Evolutionary conservation across 805 yeast species (phyloP).

Genomic region (Zygosaccharomyces lentus): DNA sequence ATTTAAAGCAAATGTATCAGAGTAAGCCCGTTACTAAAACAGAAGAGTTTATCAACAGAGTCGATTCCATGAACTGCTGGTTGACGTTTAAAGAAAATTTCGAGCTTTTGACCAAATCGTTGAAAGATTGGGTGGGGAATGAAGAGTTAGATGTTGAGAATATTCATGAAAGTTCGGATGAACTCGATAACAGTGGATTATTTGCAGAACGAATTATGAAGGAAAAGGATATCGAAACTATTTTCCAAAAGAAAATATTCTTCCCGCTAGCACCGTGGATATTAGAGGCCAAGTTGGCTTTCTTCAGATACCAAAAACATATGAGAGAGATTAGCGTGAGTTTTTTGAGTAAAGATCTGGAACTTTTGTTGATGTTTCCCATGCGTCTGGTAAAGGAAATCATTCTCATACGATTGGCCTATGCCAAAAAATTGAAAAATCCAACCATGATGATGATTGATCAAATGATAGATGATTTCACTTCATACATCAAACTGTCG

Average conservation of each 20-base stretch:
- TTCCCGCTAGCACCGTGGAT: constrained; percentile 75
- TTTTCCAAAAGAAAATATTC: constrained; percentile 67
- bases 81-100: constrained; percentile 67
- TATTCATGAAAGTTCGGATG: constrained; percentile 32
- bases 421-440: constrained; percentile 71
- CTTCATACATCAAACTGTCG: constrained; percentile 69
- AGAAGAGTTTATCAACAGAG: constrained; percentile 56
- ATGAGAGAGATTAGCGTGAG: constrained; percentile 72
- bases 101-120: constrained; percentile 51
- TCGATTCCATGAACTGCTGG: constrained; percentile 84
- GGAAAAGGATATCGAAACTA: constrained; percentile 67
- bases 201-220: constrained; percentile 81
- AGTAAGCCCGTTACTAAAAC: constrained; percentile 71
- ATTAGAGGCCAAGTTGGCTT: constrained; percentile 71
- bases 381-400: constrained; percentile 74
- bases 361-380: constrained; percentile 70
- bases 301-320: constrained; percentile 53
- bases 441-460: constrained; percentile 97
- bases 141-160: constrained; percentile 63
- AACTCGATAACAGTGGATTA: constrained; percentile 60
- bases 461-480: constrained; percentile 84
- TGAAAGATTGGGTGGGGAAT: constrained; percentile 81
- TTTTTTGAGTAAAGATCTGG: constrained; percentile 59
- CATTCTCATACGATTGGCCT: constrained; percentile 64
- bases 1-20: constrained; percentile 66